Base-by-base conservation (phyloP, 2,329 filamentous ascomycete species). In the Seiridium cupressi region DNA sequence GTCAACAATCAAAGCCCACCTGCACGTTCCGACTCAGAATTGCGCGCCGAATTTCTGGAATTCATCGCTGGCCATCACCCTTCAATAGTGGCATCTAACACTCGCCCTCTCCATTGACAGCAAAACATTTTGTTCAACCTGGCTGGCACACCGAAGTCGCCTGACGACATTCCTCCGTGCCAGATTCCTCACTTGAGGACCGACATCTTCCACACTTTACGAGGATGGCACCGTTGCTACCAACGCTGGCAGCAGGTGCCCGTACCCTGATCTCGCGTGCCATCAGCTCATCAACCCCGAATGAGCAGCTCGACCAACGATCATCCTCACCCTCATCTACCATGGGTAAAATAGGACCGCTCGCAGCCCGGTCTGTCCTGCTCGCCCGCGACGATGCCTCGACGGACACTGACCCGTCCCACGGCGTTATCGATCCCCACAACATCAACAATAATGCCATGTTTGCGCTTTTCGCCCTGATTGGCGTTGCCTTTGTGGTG, bases 401-500 rank as follows among this genome's bases (percentile, higher is more conserved):
- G 32, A 65, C 70, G 26, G 68, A 73, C 2, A 61, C 70, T 1
- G 71, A 84, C 64, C 79, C 83, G 0, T 69, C 71, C 8, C 61
- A 64, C 3, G 86, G 85, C 60, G 77, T 81, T 10, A 79, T 85
- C n/a, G 75, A 79, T 61, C 84, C 84, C 1, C 73, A 80, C 44
- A 68, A 82, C 60, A 85, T 88, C 74, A 86, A 83, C 76, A 89
- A 89, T 70, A 84, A 82, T 26, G 91, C 87, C 61, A 87, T 97
- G 68, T 91, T 98, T 71, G 89, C 89, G 0, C 80, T 98, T 1
- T 97, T 98, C 72, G 94, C 91, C 9, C 74, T 97, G 18, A 86
- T 98, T 57, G 92, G 91, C 40, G 87, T 88, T 0, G 86, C 79
- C 38, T 90, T 98, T 71, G 90, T 95, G 32, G 61, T 91, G 3